Evolutionary conservation across 305 asterid species (phyloP).

Genomic region (Withania somnifera): DNA sequence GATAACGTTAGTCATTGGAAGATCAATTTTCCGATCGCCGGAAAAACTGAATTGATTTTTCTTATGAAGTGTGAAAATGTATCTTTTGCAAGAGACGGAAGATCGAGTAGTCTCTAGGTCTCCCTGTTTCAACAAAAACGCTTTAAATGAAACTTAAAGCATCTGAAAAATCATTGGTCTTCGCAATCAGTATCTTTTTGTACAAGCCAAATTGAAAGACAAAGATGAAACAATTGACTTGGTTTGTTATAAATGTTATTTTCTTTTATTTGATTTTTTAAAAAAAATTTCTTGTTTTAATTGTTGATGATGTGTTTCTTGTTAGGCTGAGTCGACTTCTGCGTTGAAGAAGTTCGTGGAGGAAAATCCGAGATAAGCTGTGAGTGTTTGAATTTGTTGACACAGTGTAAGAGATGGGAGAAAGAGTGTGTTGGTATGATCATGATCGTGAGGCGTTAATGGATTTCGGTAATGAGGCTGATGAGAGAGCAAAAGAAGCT

Average conservation of each 20-base stretch:
- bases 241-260: conserved; percentile 13
- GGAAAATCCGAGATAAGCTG: conserved; percentile 80
- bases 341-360: conserved; percentile 87
- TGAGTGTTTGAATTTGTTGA: conserved; percentile 64
- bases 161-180: conserved; percentile 44
- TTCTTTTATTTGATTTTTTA: not conserved
- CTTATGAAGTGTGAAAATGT: too few species aligned
- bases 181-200: conserved; percentile 35
- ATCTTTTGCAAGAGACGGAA: too few species aligned
- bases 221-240: conserved; percentile 55
- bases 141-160: conserved; percentile 60
- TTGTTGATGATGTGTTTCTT: not conserved
- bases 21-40: not conserved
- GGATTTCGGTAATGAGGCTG: conserved; percentile 95
- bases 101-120: conserved; percentile 55
- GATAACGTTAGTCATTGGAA: not conserved
- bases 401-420: conserved; percentile 74
- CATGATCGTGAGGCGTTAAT: conserved; percentile 82
- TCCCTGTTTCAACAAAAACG: conserved; percentile 44
- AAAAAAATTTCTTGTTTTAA: not conserved
- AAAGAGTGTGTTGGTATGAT: conserved; percentile 80
- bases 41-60: not conserved
- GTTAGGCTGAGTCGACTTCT: conserved; percentile 68
- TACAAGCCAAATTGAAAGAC: conserved; percentile 56
- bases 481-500: conserved; percentile 73